Percentiles rank a stretch among this genome's conserved stretches.
Evolutionary conservation across 2,329 filamentous ascomycete species (phyloP).

Genomic region (Lecanicillium sp.): DNA sequence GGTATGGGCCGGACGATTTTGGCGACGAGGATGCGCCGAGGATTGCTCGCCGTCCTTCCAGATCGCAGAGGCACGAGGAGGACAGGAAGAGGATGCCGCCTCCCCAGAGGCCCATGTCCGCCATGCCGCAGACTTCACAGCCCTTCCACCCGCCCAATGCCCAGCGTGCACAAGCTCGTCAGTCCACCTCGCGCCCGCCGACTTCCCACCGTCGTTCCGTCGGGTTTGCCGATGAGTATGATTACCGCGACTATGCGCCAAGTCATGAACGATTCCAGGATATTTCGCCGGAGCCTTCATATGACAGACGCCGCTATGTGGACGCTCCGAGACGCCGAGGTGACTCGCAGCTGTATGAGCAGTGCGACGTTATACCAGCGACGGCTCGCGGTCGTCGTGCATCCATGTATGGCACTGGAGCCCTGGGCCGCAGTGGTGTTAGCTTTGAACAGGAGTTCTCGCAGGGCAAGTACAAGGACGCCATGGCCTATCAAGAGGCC

Average conservation of each 20-base stretch:
- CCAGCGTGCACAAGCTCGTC: conserved; percentile 11
- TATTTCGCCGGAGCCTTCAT: conserved; percentile 24
- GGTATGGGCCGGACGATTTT: conserved; percentile 32
- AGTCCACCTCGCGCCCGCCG: conserved; percentile 20
- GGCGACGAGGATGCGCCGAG: conserved; percentile 30
- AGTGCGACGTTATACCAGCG: conserved; percentile 33
- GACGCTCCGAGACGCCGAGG: conserved; percentile 26
- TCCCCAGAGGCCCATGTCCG: conserved; percentile 29
- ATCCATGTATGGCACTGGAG: conserved; percentile 31
- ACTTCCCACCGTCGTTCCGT: conserved; percentile 21
- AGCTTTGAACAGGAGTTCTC: conserved; percentile 25
- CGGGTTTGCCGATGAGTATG: conserved; percentile 24
- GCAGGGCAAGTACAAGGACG: conserved; percentile 30
- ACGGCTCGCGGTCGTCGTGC: conserved; percentile 26
- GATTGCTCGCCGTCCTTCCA: conserved; percentile 33
- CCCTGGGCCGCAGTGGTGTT: conserved; percentile 23
- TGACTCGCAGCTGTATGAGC: conserved; percentile 27
- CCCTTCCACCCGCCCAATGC: conserved; percentile 20
- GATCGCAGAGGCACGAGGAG: conserved; percentile 33
- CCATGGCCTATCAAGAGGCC: conserved; percentile 30
- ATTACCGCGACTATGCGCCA: conserved; percentile 30
- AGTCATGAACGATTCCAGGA: conserved; percentile 31
- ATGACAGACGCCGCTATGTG: conserved; percentile 24
- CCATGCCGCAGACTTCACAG: conserved; percentile 20
- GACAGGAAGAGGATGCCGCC: conserved; percentile 43